Base-by-base conservation (phyloP, 2,329 filamentous ascomycete genomes). In the Fusarium cicatricum region DNA sequence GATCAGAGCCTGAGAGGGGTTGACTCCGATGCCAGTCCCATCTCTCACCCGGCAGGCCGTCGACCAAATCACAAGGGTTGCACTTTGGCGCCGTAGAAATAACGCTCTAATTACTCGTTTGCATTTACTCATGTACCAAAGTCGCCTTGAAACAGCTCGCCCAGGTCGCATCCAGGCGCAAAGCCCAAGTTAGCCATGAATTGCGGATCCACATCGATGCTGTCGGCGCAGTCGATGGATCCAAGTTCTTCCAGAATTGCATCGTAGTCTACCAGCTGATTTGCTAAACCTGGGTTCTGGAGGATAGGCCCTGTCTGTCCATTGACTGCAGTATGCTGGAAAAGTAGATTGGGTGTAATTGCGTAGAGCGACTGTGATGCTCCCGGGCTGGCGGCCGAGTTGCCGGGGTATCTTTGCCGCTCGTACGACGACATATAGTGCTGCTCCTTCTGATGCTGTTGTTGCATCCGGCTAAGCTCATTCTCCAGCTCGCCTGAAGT, bases 121-220 rank as follows among this genome's bases (percentile, higher is more conserved):
- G 23, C 43, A 60, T 56, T 64, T 49, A 57, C 33, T 67, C 51
- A 72, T 59, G 62, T 60, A 15, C 76, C 73, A 66, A 76, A 79
- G 21, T 78, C 75, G 21, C 74, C 71, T 46, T 71, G 68, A 61
- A 74, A 72, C 75, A 85, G 78, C 60, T 86, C 84, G 0, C 80
- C 78, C 43, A 88, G 75, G 52, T 86, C 85, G 29, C 83, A 81
- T 21, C 85, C 85, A 0, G 86, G 85, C 2, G 82, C 84, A 68
- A 88, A 87, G 0, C 86, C 86, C 16, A 89, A 75, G 62, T 89
- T 89, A 38, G 84, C 80, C 85, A 89, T 87, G 64, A 89, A 88
- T 58, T 87, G 83, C 2, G 83, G 78, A 59, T 87, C 84, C 11
- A 80, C 78, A 21, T 84, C 82, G 38, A 83, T 72, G 31, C 76